These are phyloP conservation scores for Aspergillus eucalypticola DNA, from an alignment of 2,329 filamentous ascomycete species.

Conservation along the genomic window DNA sequence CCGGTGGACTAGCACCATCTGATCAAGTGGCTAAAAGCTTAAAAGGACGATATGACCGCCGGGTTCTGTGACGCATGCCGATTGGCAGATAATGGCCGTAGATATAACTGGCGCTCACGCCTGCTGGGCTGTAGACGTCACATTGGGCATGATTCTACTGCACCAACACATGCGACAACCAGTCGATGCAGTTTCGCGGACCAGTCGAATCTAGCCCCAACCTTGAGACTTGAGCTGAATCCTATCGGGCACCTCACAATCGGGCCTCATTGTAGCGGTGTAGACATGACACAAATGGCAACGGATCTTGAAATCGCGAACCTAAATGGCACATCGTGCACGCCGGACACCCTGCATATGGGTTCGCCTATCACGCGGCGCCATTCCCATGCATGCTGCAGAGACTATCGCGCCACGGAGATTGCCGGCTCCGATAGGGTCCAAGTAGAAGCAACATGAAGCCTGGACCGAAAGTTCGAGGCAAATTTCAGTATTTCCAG, in stretches of 20 bases:
- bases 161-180: background rate
- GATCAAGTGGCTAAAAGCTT: background rate
- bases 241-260: background rate
- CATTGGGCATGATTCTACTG: background rate
- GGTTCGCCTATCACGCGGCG: background rate
- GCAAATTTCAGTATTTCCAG: background rate
- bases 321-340: background rate
- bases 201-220: background rate
- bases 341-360: background rate
- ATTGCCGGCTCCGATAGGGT: background rate
- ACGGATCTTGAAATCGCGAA: background rate
- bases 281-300: background rate
- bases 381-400: background rate
- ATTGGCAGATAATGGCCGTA: background rate
- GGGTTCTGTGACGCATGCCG: background rate
- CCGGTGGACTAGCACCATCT: background rate
- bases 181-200: background rate
- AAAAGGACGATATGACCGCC: background rate
- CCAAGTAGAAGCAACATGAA: background rate
- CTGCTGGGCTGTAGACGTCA: background rate
- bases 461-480: background rate
- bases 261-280: background rate
- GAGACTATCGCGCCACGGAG: background rate
- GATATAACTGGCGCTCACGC: background rate
- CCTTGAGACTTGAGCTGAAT: background rate